Percentiles rank a stretch among this genome's conserved stretches.
These are phyloP conservation scores for Hylodesmum podocarpum DNA, from an alignment of 306 rosid genomes.

Conservation along the genomic window DNA sequence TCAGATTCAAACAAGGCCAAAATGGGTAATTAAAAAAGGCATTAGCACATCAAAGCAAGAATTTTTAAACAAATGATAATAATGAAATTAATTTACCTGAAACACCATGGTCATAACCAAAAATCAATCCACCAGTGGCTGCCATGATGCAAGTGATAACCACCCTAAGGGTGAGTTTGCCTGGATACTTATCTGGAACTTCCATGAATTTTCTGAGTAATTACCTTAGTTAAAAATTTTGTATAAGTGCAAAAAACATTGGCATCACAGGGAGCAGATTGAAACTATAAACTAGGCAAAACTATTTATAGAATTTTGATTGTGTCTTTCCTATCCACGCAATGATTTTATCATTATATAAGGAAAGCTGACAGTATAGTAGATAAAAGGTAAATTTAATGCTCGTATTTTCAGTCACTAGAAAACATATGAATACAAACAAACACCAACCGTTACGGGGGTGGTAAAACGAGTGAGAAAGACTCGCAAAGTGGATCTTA, in stretches of 20 bases:
- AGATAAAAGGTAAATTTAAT: neutral
- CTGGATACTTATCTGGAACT: slow-evolving; percentile 42
- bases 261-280: neutral
- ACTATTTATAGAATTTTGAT: slow-evolving; percentile 2
- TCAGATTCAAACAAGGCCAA: neutral
- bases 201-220: neutral
- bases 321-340: slow-evolving; percentile 3
- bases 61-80: neutral
- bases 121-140: slow-evolving; percentile 71
- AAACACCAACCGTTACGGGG: neutral
- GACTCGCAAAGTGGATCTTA: neutral
- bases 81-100: slow-evolving; percentile 57
- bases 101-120: slow-evolving; percentile 84
- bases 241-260: neutral
- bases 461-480: neutral
- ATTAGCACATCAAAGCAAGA: neutral
- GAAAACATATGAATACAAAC: neutral
- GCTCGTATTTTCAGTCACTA: neutral
- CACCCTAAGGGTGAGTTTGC: slow-evolving; percentile 58
- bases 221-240: neutral
- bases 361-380: neutral
- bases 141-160: slow-evolving; percentile 55
- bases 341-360: neutral
- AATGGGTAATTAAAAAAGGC: neutral
- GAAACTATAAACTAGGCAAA: neutral